A percentile compares a stretch with the other conserved stretches of the same genome.
These are phyloP conservation scores for Aspergillus sp. DNA, from an alignment of 2,329 filamentous ascomycete species.

Conservation along the genomic window DNA sequence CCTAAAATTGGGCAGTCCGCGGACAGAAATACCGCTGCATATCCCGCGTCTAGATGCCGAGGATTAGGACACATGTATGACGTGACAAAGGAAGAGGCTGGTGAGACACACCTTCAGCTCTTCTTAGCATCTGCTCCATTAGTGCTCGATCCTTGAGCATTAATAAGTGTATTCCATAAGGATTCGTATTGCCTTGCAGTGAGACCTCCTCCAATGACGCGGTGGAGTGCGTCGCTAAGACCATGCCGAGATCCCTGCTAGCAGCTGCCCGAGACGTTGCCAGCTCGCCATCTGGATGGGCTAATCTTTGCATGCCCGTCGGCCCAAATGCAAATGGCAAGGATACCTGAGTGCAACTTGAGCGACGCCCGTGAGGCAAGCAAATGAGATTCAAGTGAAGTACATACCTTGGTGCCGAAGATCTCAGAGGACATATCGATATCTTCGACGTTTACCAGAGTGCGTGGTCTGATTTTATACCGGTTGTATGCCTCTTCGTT, in stretches of 20 bases:
- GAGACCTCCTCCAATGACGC: slow-evolving; percentile 44
- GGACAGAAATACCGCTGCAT: slow-evolving; percentile 51
- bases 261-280: slow-evolving; percentile 47
- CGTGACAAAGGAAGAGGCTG: not conserved
- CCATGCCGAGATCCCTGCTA: slow-evolving; percentile 42
- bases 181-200: slow-evolving; percentile 34
- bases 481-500: slow-evolving; percentile 51
- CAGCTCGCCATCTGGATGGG: slow-evolving; percentile 50
- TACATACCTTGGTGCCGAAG: slow-evolving; percentile 39
- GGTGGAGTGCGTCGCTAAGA: slow-evolving; percentile 45
- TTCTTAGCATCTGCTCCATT: slow-evolving; percentile 37
- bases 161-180: slow-evolving; percentile 52
- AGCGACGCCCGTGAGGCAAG: no score
- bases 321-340: slow-evolving; percentile 53
- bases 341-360: no score
- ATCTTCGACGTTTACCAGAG: slow-evolving; percentile 42
- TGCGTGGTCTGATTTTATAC: slow-evolving; percentile 46
- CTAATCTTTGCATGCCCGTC: slow-evolving; percentile 50
- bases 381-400: no score
- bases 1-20: slow-evolving; percentile 53
- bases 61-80: not conserved
- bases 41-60: slow-evolving; percentile 37
- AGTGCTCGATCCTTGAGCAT: slow-evolving; percentile 46
- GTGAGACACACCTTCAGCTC: slow-evolving; percentile 38
- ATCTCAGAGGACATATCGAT: slow-evolving; percentile 43